Base-by-base conservation (phyloP, 1,284 basidiomycete genomes). In the Coniferiporia weirii region DNA sequence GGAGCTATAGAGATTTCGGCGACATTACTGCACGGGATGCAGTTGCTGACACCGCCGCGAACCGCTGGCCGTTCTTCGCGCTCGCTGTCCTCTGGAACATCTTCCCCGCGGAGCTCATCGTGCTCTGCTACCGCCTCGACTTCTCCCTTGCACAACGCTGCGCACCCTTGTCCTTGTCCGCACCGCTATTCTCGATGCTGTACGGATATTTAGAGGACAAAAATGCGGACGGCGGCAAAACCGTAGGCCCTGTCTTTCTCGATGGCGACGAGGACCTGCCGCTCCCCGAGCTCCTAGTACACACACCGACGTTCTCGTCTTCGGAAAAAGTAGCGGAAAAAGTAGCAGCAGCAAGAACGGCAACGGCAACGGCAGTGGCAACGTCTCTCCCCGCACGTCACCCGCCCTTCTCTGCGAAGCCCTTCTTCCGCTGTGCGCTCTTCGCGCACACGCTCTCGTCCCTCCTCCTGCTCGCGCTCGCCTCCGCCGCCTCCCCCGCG, bases 61-160 rank as follows among this genome's bases (percentile, higher is more conserved):
- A 56, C 27, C n/a, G 50, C 13, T 60, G 59, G 59, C 53, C 54
- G 17, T 54, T 60, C 32, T 60, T 60, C 36, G 54, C 54, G 12
- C 59, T 60, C 34, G 12, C 54, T 8, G 59, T 60, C 32, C 49
- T 60, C 2, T 60, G 59, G 59, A 56, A 55, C 44, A 50, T 60
- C 10, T 60, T 60, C 54, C 58, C 59, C 27, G 54, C 52, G 12
- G 59, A 60, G 32, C 54, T 60, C 47, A 52, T 56, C 49, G 22
- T 54, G 8, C 49, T 60, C 32, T 60, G 59, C 40, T 56, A 34
- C 48, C 59, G 59, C 40, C 56, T 56, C 32, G 59, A 60, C 45
- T 60, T 44, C 49, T 27, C 43, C 40, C 50, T 40, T 27, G 53
- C 53, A 8, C 38, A 20, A 4, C 44, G 17, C 8, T 3, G 44